These are phyloP conservation scores for Tolypocladium ovalisporum DNA, from an alignment of 2,329 filamentous ascomycete genomes.

Conservation along the genomic window DNA sequence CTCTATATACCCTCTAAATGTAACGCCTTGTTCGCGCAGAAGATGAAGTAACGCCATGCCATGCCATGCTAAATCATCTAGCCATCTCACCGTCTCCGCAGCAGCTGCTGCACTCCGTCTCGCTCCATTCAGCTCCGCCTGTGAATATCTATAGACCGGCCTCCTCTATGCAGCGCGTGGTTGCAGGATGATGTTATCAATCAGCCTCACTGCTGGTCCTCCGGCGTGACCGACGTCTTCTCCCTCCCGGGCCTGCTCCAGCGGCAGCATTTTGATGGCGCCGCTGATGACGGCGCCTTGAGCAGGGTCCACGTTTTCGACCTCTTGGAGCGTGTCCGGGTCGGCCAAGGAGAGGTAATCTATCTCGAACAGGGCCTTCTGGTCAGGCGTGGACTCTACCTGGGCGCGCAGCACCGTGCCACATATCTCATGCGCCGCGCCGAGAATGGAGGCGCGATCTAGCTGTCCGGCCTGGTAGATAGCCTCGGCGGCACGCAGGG, in stretches of 20 bases:
- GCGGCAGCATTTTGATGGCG: slow-evolving; percentile 77
- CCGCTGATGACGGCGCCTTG: slow-evolving; percentile 79
- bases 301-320: slow-evolving; percentile 56
- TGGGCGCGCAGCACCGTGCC: slow-evolving; percentile 49
- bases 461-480: slow-evolving; percentile 45
- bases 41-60: neutral
- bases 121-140: neutral
- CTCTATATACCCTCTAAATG: neutral
- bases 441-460: slow-evolving; percentile 57
- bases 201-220: slow-evolving; percentile 70
- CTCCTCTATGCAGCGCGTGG: neutral
- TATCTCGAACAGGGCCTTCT: slow-evolving; percentile 66
- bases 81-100: neutral
- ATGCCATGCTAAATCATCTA: neutral
- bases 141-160: neutral
- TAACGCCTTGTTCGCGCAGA: neutral
- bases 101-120: neutral
- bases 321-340: slow-evolving; percentile 69
- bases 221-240: slow-evolving; percentile 68
- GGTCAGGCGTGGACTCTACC: slow-evolving; percentile 40
- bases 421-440: slow-evolving; percentile 53
- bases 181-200: slow-evolving; percentile 80
- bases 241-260: slow-evolving; percentile 56
- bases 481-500: slow-evolving; percentile 59
- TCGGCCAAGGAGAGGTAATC: slow-evolving; percentile 92